These are phyloP conservation scores for Flagelloscypha sp. DNA, from an alignment of 768 basidiomycete genomes.

Conservation along the genomic window DNA sequence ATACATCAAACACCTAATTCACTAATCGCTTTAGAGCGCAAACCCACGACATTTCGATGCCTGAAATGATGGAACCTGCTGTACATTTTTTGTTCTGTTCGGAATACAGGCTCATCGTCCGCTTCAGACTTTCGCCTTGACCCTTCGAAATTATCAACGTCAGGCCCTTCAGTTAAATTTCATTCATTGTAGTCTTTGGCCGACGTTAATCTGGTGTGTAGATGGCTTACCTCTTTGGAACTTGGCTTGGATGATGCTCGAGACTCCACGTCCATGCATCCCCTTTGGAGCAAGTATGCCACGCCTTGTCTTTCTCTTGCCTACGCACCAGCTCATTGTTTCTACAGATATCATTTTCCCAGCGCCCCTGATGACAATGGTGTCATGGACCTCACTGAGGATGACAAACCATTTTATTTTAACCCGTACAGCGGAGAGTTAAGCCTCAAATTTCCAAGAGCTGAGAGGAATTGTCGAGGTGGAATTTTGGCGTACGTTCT, in stretches of 20 bases:
- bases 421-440: constrained; percentile 90
- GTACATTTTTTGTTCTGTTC: too few relatives aligned
- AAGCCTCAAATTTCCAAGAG: constrained; percentile 75
- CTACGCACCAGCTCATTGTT: constrained; percentile 8
- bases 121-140: constrained; percentile 70
- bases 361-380: constrained; percentile 44
- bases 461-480: constrained; percentile 68
- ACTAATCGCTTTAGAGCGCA: constrained; percentile 59
- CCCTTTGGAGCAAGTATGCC: constrained; percentile 86
- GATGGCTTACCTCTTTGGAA: constrained; percentile 92
- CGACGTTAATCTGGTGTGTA: constrained; percentile 19
- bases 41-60: constrained; percentile 64
- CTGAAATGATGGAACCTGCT: constrained; percentile 76
- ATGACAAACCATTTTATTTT: constrained; percentile 78
- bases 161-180: constrained; percentile 69
- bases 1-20: not conserved
- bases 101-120: too few relatives aligned
- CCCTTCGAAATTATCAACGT: constrained; percentile 82
- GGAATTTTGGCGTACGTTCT: constrained; percentile 76
- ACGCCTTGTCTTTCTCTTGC: constrained; percentile 1
- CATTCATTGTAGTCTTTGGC: not conserved
- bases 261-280: constrained; percentile 73
- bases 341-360: constrained; percentile 64
- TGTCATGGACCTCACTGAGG: constrained; percentile 72
- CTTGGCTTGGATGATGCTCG: constrained; percentile 62